Percentiles rank a stretch among this genome's conserved stretches.
Conservation (phyloP, 805 yeast species). For the Ogataea pini region DNA sequence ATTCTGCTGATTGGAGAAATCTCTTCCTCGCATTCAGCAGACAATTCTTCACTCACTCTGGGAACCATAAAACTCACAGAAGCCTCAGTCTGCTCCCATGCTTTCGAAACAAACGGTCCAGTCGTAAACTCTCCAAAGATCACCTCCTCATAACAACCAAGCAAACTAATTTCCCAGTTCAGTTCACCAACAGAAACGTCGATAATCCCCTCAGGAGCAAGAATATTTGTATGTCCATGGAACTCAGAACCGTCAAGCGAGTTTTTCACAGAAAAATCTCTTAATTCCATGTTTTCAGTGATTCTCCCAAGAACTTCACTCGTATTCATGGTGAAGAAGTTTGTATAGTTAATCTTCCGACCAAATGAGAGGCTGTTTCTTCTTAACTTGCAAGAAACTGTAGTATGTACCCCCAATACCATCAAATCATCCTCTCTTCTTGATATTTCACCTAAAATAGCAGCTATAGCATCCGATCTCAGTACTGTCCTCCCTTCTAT, state of each 20-base stretch:
- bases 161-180: conserved; percentile 1
- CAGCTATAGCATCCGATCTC: background rate
- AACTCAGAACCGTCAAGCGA: conserved; percentile 2
- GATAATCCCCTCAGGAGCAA: background rate
- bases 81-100: background rate
- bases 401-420: background rate
- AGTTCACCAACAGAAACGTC: background rate
- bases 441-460: background rate
- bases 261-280: background rate
- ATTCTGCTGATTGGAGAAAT: conserved; percentile 14
- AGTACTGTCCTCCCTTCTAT: background rate
- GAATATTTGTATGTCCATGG: background rate
- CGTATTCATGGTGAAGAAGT: background rate
- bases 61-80: conserved; percentile 13
- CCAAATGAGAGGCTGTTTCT: background rate
- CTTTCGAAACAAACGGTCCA: background rate
- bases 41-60: conserved; percentile 7
- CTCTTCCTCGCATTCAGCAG: conserved; percentile 8
- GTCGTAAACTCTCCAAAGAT: background rate
- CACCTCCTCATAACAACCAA: conserved; percentile 2
- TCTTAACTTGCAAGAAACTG: background rate
- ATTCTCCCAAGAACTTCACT: background rate
- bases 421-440: background rate
- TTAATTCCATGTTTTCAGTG: background rate
- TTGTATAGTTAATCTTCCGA: background rate